These are phyloP conservation scores for Diplosphaera chodatii DNA, from an alignment of 139 green algal genomes.

Conservation along the genomic window DNA sequence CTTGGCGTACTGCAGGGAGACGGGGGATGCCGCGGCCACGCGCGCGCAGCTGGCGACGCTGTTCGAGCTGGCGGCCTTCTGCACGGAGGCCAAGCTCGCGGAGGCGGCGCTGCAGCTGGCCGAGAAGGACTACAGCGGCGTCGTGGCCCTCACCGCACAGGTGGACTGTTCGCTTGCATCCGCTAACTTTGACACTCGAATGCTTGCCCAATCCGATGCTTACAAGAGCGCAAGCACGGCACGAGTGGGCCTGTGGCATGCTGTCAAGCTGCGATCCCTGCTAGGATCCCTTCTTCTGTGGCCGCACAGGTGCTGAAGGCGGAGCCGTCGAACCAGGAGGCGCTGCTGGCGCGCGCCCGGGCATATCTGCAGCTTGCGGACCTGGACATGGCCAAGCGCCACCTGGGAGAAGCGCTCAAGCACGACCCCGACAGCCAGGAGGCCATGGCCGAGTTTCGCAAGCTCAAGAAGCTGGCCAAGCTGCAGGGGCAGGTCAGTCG, in stretches of 20 bases:
- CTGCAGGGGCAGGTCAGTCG: slow-evolving; percentile 6
- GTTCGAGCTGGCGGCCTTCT: slow-evolving; percentile 40
- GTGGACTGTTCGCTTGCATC: no score
- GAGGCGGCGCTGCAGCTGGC: slow-evolving; percentile 34
- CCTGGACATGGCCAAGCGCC: slow-evolving; percentile 21
- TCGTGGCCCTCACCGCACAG: background rate
- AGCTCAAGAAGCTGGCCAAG: slow-evolving; percentile 56
- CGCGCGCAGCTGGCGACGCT: slow-evolving; percentile 13
- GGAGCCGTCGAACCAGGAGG: slow-evolving; percentile 31
- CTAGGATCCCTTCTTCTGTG: background rate
- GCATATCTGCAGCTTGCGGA: slow-evolving; percentile 51
- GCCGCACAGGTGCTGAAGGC: slow-evolving; percentile 47
- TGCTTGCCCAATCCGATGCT: no score
- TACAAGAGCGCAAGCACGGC: no score
- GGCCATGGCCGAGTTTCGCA: slow-evolving; percentile 43
- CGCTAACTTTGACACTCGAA: no score
- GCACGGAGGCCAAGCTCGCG: slow-evolving; percentile 41
- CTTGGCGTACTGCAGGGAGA: background rate
- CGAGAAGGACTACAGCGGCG: slow-evolving; percentile 27
- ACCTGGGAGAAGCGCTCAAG: slow-evolving; percentile 51
- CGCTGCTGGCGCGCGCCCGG: slow-evolving; percentile 36
- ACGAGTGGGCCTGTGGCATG: no score
- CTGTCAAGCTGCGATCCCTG: no score
- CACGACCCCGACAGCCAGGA: slow-evolving; percentile 45
- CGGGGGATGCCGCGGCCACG: background rate